These are phyloP conservation scores for Fusarium sp. DNA, from an alignment of 2,329 filamentous ascomycete genomes.

Conservation along the genomic window DNA sequence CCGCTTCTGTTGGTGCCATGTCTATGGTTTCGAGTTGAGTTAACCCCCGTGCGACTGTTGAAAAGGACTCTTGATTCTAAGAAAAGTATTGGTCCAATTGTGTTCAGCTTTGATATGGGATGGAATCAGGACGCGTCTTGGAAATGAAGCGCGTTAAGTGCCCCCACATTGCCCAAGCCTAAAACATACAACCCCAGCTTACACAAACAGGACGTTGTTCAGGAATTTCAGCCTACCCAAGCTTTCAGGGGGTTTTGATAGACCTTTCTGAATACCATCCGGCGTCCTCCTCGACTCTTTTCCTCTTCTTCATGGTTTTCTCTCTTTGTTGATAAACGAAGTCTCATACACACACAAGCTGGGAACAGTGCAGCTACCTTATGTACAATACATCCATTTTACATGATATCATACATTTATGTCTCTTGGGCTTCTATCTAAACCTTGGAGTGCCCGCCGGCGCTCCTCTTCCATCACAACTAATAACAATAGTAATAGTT, in stretches of 20 bases:
- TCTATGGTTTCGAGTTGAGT: slow-evolving; percentile 16
- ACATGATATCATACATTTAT: background rate
- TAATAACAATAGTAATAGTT: slow-evolving; percentile 22
- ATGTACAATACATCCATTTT: background rate
- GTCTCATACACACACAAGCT: background rate
- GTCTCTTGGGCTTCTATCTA: background rate
- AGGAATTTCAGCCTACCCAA: background rate
- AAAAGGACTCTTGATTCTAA: background rate
- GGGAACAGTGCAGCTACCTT: background rate
- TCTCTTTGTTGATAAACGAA: background rate
- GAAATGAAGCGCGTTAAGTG: slow-evolving; percentile 36
- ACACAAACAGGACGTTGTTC: background rate
- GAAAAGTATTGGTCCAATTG: background rate
- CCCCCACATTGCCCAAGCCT: slow-evolving; percentile 1
- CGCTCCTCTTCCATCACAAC: background rate
- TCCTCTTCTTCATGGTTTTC: background rate
- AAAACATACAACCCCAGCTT: background rate
- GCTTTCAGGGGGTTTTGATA: background rate
- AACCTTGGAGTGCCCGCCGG: background rate
- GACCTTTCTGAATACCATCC: background rate
- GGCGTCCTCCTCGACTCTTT: background rate
- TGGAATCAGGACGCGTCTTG: slow-evolving; percentile 29
- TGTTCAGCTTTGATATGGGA: background rate
- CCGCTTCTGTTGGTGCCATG: slow-evolving; percentile 79
- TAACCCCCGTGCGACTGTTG: background rate